Conservation (phyloP, 768 basidiomycete species). For the Boletus rubescentipes region DNA sequence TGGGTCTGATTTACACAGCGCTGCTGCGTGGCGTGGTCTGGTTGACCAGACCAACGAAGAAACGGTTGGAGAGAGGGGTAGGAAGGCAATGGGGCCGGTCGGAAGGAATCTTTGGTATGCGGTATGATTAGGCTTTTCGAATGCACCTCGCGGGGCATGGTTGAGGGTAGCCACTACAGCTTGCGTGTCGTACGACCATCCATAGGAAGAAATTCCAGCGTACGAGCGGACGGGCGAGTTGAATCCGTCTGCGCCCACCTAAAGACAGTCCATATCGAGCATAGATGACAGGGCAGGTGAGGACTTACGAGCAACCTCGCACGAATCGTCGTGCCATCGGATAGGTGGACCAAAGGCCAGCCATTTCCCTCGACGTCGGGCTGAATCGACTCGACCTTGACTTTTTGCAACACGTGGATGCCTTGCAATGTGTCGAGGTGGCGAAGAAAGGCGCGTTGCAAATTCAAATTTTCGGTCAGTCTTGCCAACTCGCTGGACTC, state of each 20-base stretch:
- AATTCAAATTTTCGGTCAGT: conserved; percentile 89
- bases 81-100: conserved; percentile 93
- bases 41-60: conserved; percentile 97
- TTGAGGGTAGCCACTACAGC: conserved; percentile 87
- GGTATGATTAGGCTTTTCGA: conserved; percentile 66
- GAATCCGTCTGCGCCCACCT: conserved; percentile 95
- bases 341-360: conserved; percentile 82
- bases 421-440: conserved; percentile 52
- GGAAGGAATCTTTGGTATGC: conserved; percentile 95
- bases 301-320: conserved; percentile 70
- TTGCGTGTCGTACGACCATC: conserved; percentile 88
- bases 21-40: conserved; percentile 68
- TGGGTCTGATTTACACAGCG: conserved; percentile 64
- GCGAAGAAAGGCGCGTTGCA: conserved; percentile 80
- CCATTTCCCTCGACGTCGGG: conserved; percentile 46
- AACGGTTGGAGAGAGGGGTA: conserved; percentile 74
- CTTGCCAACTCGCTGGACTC: conserved; percentile 63
- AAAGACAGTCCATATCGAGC: neutral
- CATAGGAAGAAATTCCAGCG: conserved; percentile 82
- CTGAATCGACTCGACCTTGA: conserved; percentile 71
- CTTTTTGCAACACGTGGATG: conserved; percentile 67
- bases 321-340: conserved; percentile 61
- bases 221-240: conserved; percentile 92
- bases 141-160: conserved; percentile 64
- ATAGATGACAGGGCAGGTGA: neutral